phyloP scores from a whole-genome alignment of 2,329 filamentous ascomycete species.

The Eutypella sp. region DNA sequence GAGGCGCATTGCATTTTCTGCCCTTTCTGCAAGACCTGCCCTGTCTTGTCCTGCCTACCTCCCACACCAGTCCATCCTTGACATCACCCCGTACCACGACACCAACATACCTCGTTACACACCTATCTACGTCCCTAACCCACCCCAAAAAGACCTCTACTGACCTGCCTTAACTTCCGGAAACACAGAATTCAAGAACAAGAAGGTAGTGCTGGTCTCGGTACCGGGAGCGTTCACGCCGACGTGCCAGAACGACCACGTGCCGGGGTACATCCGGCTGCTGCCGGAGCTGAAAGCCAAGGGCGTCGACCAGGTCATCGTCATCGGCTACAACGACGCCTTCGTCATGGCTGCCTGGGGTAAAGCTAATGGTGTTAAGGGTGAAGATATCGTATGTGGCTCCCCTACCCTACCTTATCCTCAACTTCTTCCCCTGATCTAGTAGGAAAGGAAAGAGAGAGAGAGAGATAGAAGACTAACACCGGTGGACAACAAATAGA shows the following conservation, averaged over 20 bases:
- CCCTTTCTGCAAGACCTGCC: not conserved
- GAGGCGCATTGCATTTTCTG: conserved; percentile 13
- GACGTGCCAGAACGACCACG: conserved; percentile 75
- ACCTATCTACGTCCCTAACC: no score
- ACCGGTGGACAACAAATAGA: conserved; percentile 29
- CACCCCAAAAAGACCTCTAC: no score
- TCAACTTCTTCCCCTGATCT: not conserved
- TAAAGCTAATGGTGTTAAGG: conserved; percentile 77
- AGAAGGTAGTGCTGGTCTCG: conserved; percentile 52
- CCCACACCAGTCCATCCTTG: no score
- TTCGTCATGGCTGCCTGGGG: conserved; percentile 87
- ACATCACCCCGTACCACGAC: no score
- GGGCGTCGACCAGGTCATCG: conserved; percentile 76
- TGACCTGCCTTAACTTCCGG: no score
- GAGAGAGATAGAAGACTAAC: conserved; percentile 2
- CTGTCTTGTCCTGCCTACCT: no score
- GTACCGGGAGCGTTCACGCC: conserved; percentile 76
- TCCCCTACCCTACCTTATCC: not conserved
- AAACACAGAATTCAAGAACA: conserved; percentile 46
- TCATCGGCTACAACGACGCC: conserved; percentile 80
- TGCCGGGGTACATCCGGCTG: conserved; percentile 75
- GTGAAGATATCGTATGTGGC: conserved; percentile 54
- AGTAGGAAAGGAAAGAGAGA: not conserved
- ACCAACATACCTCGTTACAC: no score
- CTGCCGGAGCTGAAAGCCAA: conserved; percentile 67